phyloP scores from a whole-genome alignment of 1,284 basidiomycete species.

The Pyrrhoderma lamaoense region DNA sequence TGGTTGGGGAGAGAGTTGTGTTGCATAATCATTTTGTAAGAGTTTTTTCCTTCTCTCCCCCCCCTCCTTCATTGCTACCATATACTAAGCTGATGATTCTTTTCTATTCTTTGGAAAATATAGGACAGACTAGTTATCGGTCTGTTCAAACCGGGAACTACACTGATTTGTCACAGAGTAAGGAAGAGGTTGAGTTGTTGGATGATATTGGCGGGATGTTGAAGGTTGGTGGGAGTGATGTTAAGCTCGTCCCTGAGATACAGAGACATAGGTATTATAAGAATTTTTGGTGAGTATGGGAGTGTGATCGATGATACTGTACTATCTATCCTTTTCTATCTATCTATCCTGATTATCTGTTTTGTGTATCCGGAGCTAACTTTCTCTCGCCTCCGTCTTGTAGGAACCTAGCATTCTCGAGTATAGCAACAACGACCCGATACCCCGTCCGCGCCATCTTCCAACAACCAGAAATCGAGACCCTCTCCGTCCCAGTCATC shows the following conservation, averaged over 20 bases:
- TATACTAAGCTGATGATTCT: background rate
- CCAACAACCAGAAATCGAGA: conserved; percentile 35
- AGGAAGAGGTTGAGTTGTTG: conserved; percentile 38
- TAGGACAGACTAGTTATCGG: conserved; percentile 49
- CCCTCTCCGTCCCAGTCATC: conserved; percentile 34
- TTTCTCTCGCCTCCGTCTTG: too few relatives aligned
- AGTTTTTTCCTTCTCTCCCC: background rate
- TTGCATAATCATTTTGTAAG: conserved; percentile 45
- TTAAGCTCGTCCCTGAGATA: conserved; percentile 48
- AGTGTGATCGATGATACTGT: too few relatives aligned
- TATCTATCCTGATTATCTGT: too few relatives aligned
- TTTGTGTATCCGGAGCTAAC: too few relatives aligned
- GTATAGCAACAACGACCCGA: conserved; percentile 44
- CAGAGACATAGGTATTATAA: conserved; percentile 55
- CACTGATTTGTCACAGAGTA: conserved; percentile 35
- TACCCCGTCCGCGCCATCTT: conserved; percentile 47
- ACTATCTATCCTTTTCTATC: background rate
- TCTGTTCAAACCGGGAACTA: conserved; percentile 41
- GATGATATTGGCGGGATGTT: conserved; percentile 41
- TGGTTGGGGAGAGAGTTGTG: conserved; percentile 39
- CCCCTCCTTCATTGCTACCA: background rate
- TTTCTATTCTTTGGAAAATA: background rate
- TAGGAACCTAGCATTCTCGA: conserved; percentile 51
- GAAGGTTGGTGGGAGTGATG: conserved; percentile 39
- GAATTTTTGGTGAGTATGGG: conserved; percentile 41